A percentile compares a stretch with the other conserved stretches of the same genome.
These are phyloP conservation scores for Harringtonia lauricola DNA, from an alignment of 2,329 filamentous ascomycete genomes.

Conservation along the genomic window DNA sequence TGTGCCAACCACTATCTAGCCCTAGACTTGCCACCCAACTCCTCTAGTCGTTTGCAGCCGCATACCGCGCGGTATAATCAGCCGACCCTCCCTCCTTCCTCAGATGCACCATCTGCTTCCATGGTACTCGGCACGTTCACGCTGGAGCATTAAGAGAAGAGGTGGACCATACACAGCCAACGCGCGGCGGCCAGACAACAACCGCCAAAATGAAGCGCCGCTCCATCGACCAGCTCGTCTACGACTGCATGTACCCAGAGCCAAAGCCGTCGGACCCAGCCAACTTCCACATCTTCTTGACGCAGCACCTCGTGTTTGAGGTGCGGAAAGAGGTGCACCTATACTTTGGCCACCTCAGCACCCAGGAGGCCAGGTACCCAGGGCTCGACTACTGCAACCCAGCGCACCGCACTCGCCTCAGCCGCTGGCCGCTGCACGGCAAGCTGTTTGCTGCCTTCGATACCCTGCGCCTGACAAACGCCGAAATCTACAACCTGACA, in stretches of 20 bases:
- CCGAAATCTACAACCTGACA: conserved; percentile 61
- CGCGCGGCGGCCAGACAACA: too few relatives aligned
- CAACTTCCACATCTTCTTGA: conserved; percentile 59
- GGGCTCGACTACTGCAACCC: conserved; percentile 67
- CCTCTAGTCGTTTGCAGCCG: too few relatives aligned
- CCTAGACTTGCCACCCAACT: too few relatives aligned
- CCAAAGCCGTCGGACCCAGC: conserved; percentile 57
- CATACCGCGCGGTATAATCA: too few relatives aligned
- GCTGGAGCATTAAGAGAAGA: too few relatives aligned
- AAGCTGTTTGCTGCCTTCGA: conserved; percentile 70
- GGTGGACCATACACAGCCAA: too few relatives aligned
- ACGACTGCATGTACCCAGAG: conserved; percentile 61
- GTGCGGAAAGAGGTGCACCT: conserved; percentile 68
- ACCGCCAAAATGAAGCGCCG: conserved; percentile 58
- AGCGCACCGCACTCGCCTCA: conserved; percentile 66
- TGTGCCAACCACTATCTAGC: too few relatives aligned
- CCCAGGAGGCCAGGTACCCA: conserved; percentile 70
- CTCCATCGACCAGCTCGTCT: conserved; percentile 60
- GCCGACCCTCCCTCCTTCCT: too few relatives aligned
- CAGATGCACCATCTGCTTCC: too few relatives aligned
- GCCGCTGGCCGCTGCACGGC: conserved; percentile 66
- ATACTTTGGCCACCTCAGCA: conserved; percentile 71
- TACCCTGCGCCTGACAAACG: conserved; percentile 52
- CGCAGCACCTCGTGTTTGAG: conserved; percentile 62
- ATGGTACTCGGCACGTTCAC: too few relatives aligned